phyloP scores from a whole-genome alignment of 2,329 filamentous ascomycete species.

The Lecanicillium sp. region DNA sequence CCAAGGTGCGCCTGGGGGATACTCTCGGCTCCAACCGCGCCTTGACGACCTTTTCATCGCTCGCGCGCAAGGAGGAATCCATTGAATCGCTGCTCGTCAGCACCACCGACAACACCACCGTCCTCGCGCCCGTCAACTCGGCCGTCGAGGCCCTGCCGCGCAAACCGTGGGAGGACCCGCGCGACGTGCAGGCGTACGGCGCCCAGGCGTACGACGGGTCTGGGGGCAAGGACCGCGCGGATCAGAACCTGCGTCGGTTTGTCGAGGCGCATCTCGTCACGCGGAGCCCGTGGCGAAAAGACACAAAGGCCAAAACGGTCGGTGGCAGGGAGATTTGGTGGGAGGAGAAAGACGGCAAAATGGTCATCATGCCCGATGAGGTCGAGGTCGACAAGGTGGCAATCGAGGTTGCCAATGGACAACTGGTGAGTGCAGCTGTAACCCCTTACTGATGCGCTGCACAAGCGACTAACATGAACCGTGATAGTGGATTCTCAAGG shows the following conservation, averaged over 20 bases:
- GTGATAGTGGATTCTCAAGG: conserved; percentile 57
- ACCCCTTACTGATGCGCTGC: background rate
- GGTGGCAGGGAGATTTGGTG: conserved; percentile 68
- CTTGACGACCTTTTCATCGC: conserved; percentile 77
- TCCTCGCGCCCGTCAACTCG: conserved; percentile 80
- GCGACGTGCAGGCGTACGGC: conserved; percentile 63
- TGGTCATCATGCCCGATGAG: conserved; percentile 69
- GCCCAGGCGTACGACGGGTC: conserved; percentile 67
- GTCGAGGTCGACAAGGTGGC: conserved; percentile 71
- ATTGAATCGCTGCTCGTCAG: conserved; percentile 64
- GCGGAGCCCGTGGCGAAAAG: conserved; percentile 65
- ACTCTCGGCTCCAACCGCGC: conserved; percentile 71
- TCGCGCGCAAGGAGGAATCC: conserved; percentile 68
- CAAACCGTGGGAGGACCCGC: conserved; percentile 78
- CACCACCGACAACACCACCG: conserved; percentile 61
- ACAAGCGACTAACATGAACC: background rate
- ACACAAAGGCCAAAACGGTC: conserved; percentile 57
- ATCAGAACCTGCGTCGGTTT: conserved; percentile 68
- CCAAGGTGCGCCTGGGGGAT: conserved; percentile 67
- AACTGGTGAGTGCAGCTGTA: conserved; percentile 48
- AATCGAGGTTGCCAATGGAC: conserved; percentile 75
- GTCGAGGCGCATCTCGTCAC: conserved; percentile 80
- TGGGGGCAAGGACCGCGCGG: conserved; percentile 68
- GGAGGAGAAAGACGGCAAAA: conserved; percentile 60
- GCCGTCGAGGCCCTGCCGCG: conserved; percentile 69